Base-by-base conservation (phyloP, 1,284 basidiomycete genomes). In the Neonothopanus nambi region DNA sequence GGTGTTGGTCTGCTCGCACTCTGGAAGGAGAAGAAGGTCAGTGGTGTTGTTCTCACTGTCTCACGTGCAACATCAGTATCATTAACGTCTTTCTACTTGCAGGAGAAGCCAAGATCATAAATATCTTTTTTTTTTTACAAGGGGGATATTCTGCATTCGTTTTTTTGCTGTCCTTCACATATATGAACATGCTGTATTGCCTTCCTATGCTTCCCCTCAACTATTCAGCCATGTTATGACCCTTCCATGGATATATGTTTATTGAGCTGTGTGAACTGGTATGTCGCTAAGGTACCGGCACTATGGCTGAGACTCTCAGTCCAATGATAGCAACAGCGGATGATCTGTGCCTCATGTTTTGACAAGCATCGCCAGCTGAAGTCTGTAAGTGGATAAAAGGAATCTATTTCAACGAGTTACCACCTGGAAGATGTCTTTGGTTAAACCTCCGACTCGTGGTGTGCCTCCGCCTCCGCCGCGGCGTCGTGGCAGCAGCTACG, bases 11-110 rank as follows among this genome's bases (percentile, higher is more conserved):
- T 99, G 59, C 85, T 97, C 62, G 94, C 94, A 63, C 81, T 96
- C 67, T 98, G 95, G 95, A 95, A 95, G 75, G 95, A 98, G 85
- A 98, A 98, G 85, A 98, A 98, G 89, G 91, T 90, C 58, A 63
- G 76, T 72, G 17, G 40, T 5, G 38, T 52, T 48, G n/a, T 37
- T 15, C 28, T 17, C 7, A n/a, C 21, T 41, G 11, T 48, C 17
- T 56, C 30, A 11, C 30, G 13, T 33, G 30, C 9, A 9, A 33
- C 13, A 33, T 54, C 24, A 18, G 21, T 20, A 2, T 39, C 3
- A 12, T 52, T 55, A 23, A 57, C 43, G 47, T 49, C 59, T 58
- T 43, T 40, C 52, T 20, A 21, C 21, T 51, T 62, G 39, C 61
- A 93, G 91, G 91, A 94, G 76, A 94, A 94, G 80, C 92, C 91